Percentiles rank a stretch among this genome's conserved stretches.
These are phyloP conservation scores for Naganishia onofrii DNA, from an alignment of 768 basidiomycete species.

Conservation along the genomic window DNA sequence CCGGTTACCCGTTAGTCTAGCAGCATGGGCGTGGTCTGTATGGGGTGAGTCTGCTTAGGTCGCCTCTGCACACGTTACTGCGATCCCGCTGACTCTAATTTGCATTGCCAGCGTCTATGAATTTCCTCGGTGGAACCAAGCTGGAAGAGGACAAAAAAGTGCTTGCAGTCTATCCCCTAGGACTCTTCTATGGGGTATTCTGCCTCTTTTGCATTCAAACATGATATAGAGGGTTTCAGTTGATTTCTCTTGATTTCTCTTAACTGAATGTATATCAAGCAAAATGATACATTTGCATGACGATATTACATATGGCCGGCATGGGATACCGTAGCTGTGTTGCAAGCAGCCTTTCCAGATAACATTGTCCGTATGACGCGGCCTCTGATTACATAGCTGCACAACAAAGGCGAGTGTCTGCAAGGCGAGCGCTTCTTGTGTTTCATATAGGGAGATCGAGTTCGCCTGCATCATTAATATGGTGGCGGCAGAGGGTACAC, in stretches of 20 bases:
- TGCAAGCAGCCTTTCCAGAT: too few relatives aligned
- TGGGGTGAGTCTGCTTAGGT: constrained; percentile 68
- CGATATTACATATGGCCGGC: too few relatives aligned
- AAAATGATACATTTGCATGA: too few relatives aligned
- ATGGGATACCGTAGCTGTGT: too few relatives aligned
- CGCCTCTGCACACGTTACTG: constrained; percentile 3
- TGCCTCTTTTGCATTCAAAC: constrained; percentile 23
- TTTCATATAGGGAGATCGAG: too few relatives aligned
- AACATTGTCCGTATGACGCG: too few relatives aligned
- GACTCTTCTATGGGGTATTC: constrained; percentile 88
- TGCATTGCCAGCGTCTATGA: constrained; percentile 69
- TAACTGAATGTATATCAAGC: too few relatives aligned
- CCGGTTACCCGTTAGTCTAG: constrained; percentile 76
- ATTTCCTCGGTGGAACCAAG: constrained; percentile 92
- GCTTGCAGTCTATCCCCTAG: constrained; percentile 91
- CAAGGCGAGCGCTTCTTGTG: too few relatives aligned
- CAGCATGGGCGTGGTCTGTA: constrained; percentile 92
- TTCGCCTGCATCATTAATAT: neutral
- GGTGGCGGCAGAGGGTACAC: neutral
- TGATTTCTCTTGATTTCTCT: too few relatives aligned
- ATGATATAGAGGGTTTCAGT: neutral
- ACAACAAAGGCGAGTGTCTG: too few relatives aligned
- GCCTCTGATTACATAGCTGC: too few relatives aligned
- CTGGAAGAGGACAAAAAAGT: constrained; percentile 85
- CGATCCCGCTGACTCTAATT: neutral